These are phyloP conservation scores for Ustulina deusta DNA, from an alignment of 2,329 filamentous ascomycete genomes.

Conservation along the genomic window DNA sequence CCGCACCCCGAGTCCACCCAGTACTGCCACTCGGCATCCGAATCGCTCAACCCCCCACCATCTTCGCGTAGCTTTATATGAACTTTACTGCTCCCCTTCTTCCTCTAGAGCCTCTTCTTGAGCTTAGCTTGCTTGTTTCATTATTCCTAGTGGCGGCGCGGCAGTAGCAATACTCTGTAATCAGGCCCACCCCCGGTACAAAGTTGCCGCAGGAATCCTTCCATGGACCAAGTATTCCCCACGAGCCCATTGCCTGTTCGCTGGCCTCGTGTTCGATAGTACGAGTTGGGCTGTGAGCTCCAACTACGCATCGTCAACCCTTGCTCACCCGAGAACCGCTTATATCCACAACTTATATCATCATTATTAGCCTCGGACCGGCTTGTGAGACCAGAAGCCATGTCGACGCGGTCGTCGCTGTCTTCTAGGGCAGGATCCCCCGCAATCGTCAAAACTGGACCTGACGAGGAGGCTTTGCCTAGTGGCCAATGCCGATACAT, in stretches of 20 bases:
- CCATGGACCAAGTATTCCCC: slow-evolving; percentile 50
- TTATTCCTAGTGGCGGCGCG: slow-evolving; percentile 31
- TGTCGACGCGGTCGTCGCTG: slow-evolving; percentile 47
- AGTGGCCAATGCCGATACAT: slow-evolving; percentile 71
- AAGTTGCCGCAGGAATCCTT: slow-evolving; percentile 43
- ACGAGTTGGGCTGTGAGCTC: slow-evolving; percentile 41
- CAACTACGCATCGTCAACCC: slow-evolving; percentile 26
- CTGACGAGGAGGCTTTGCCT: slow-evolving; percentile 63
- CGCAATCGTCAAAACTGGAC: slow-evolving; percentile 32
- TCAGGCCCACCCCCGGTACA: slow-evolving; percentile 33
- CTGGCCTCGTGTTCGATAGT: slow-evolving; percentile 47
- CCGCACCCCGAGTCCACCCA: slow-evolving; percentile 26
- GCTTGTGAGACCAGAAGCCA: slow-evolving; percentile 29
- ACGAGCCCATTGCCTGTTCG: slow-evolving; percentile 42
- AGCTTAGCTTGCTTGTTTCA: slow-evolving; percentile 15
- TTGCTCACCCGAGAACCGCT: slow-evolving; percentile 11
- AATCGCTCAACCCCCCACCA: slow-evolving; percentile 16
- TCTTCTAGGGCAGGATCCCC: slow-evolving; percentile 47
- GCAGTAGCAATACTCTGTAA: slow-evolving; percentile 33
- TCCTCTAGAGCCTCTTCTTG: slow-evolving; percentile 4
- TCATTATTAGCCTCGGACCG: slow-evolving; percentile 11
- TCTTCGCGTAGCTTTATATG: slow-evolving; percentile 30
- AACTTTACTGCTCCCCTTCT: slow-evolving; percentile 27
- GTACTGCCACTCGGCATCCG: slow-evolving; percentile 29
- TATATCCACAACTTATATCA: slow-evolving; percentile 5